Conservation (phyloP, 192 early-diverging fungal genomes). For the Coemansia umbellata region DNA sequence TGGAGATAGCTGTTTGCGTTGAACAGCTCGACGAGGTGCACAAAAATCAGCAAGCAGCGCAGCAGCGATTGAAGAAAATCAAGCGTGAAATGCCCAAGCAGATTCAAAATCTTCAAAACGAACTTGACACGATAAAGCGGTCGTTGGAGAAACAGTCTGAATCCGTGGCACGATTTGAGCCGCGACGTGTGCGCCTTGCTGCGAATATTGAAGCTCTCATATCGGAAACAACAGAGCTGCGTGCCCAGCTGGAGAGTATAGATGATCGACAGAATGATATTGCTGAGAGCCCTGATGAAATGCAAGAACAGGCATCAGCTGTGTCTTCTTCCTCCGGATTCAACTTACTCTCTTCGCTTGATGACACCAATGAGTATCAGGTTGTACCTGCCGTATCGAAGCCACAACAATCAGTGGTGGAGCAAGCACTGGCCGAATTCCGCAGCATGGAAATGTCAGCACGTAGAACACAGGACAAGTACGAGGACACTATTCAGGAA, state of each 20-base stretch:
- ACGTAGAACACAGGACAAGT: constrained; percentile 3
- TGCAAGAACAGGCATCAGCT: not conserved
- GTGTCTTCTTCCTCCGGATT: not conserved
- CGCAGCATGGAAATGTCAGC: constrained; percentile 5
- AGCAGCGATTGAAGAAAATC: constrained; percentile 10
- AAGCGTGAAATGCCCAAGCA: constrained; percentile 17
- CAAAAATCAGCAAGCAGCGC: not conserved
- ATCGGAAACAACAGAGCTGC: not conserved
- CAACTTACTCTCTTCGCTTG: not conserved
- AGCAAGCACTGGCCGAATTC: constrained; percentile 9
- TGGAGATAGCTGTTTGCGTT: not conserved
- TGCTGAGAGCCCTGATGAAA: not conserved
- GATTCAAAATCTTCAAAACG: constrained; percentile 17
- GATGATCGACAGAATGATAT: not conserved
- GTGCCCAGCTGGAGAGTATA: not conserved
- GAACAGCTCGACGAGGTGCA: constrained; percentile 1
- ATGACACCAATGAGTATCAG: not conserved
- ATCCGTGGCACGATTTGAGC: constrained; percentile 1
- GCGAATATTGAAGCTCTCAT: not conserved
- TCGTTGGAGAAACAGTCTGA: constrained; percentile 1
- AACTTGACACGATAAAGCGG: constrained; percentile 18
- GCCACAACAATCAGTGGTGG: not conserved
- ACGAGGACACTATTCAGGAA: constrained; percentile 15
- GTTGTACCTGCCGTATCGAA: not conserved
- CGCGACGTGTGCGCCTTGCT: constrained; percentile 7